A percentile compares a stretch with the other conserved stretches of the same genome.
Evolutionary conservation across 1,284 basidiomycete genomes (phyloP).

Genomic region (Ustilago cynodontis): DNA sequence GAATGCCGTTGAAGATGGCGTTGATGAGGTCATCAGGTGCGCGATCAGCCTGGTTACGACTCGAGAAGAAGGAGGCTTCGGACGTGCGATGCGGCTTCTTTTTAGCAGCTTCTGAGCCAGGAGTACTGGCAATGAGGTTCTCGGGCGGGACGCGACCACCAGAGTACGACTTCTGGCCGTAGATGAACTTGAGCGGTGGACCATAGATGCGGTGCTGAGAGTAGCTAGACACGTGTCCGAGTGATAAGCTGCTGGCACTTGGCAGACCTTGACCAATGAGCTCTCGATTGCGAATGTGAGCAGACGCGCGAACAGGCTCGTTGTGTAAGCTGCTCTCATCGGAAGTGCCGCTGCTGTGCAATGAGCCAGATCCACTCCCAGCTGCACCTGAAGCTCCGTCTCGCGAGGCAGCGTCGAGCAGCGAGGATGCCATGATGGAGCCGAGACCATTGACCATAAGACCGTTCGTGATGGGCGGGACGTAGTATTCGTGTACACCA

Average conservation of each 20-base stretch:
- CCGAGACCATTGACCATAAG: conserved; percentile 52
- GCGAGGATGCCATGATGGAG: conserved; percentile 20
- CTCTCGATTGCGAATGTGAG: conserved; percentile 22
- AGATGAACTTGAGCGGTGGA: conserved; percentile 37
- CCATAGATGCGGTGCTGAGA: conserved; percentile 36
- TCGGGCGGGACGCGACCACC: conserved; percentile 38
- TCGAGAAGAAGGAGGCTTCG: conserved; percentile 29
- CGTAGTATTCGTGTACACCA: conserved; percentile 76
- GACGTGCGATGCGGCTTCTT: conserved; percentile 14
- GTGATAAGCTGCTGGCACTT: conserved; percentile 40
- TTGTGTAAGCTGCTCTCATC: conserved; percentile 39
- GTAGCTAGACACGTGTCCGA: conserved; percentile 20
- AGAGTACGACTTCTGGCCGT: conserved; percentile 38
- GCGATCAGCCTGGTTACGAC: conserved; percentile 40
- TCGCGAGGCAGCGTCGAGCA: conserved; percentile 18
- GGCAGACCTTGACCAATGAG: conserved; percentile 28
- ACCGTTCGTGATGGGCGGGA: conserved; percentile 68
- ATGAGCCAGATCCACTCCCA: conserved; percentile 10
- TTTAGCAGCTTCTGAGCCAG: conserved; percentile 18
- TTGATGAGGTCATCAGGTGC: conserved; percentile 54
- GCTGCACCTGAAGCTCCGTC: neutral
- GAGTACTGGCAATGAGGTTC: conserved; percentile 32
- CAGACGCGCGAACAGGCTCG: conserved; percentile 26
- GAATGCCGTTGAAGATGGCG: conserved; percentile 55
- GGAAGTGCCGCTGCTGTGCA: conserved; percentile 25